phyloP scores from a whole-genome alignment of 306 rosid species.

The Citrullus colocynthis region DNA sequence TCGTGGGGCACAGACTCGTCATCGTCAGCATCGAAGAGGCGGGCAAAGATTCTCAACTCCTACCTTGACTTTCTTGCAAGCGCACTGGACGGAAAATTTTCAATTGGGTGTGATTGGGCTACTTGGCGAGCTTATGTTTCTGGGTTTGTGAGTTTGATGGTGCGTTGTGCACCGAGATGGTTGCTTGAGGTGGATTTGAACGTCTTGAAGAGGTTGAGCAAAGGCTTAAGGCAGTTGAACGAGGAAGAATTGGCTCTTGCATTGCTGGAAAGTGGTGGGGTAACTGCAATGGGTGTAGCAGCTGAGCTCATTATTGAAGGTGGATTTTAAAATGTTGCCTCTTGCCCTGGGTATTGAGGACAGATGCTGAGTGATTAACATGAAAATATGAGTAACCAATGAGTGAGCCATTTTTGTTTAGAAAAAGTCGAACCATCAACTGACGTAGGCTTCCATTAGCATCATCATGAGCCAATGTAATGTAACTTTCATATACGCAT shows the following conservation, averaged over 20 bases:
- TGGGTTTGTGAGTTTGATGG: slow-evolving; percentile 63
- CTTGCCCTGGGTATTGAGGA: too few relatives aligned
- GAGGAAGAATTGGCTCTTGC: slow-evolving; percentile 71
- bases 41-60: slow-evolving; percentile 37
- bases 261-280: slow-evolving; percentile 63
- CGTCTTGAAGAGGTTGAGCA: slow-evolving; percentile 59
- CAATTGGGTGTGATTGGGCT: slow-evolving; percentile 48
- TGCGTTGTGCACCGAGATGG: slow-evolving; percentile 53
- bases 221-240: slow-evolving; percentile 44
- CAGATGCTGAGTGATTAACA: not conserved
- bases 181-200: slow-evolving; percentile 41
- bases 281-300: slow-evolving; percentile 68
- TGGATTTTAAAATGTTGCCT: slow-evolving; percentile 10
- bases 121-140: slow-evolving; percentile 65
- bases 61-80: slow-evolving; percentile 67
- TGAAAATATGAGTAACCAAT: not conserved
- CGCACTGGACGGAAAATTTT: slow-evolving; percentile 37
- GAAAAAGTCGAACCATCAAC: not conserved
- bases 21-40: slow-evolving; percentile 31
- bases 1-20: slow-evolving; percentile 64
- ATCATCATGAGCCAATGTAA: not conserved
- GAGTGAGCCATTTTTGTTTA: not conserved
- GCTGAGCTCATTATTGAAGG: slow-evolving; percentile 52
- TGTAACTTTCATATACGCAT: not conserved
- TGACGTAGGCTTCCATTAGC: not conserved